Conservation (phyloP, 805 yeast species). For the Metschnikowia peoriensis region DNA sequence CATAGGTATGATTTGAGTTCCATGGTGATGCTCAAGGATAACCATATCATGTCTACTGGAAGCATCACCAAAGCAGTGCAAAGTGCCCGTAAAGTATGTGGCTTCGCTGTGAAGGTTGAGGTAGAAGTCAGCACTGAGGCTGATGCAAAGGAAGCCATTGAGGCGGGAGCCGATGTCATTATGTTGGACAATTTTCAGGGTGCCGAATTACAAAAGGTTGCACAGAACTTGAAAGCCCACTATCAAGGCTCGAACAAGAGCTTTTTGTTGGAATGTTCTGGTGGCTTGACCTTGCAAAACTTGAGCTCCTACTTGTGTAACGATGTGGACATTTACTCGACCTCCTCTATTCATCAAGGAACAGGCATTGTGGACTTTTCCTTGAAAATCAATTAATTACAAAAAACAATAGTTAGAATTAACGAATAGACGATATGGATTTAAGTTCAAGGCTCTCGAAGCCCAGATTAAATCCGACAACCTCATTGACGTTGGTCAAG, state of each 20-base stretch:
- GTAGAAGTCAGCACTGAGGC: conserved; percentile 84
- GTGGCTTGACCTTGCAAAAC: conserved; percentile 78
- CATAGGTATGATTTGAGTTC: conserved; percentile 89
- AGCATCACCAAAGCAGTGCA: conserved; percentile 82
- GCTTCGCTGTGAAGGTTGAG: conserved; percentile 86
- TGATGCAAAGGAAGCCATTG: conserved; percentile 90
- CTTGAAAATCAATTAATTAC: conserved; percentile 52
- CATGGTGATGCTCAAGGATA: conserved; percentile 96
- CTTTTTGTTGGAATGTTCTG: conserved; percentile 85
- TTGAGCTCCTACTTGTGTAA: conserved; percentile 63
- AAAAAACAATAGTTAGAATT: neutral
- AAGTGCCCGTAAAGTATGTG: conserved; percentile 76
- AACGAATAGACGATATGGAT: conserved; percentile 39
- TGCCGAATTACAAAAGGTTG: conserved; percentile 60
- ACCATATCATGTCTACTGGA: conserved; percentile 90
- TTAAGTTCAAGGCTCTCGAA: conserved; percentile 38
- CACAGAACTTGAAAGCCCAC: conserved; percentile 54
- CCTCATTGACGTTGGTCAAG: conserved; percentile 34
- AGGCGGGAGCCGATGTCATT: conserved; percentile 92
- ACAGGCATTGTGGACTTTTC: conserved; percentile 78
- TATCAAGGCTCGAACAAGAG: conserved; percentile 48
- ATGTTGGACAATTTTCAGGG: conserved; percentile 90
- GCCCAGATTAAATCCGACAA: conserved; percentile 42
- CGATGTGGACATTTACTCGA: conserved; percentile 85
- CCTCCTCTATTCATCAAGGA: conserved; percentile 94